Evolutionary conservation across 2,329 filamentous ascomycete species (phyloP).

Genomic region (Pestalotiopsis sp.): DNA sequence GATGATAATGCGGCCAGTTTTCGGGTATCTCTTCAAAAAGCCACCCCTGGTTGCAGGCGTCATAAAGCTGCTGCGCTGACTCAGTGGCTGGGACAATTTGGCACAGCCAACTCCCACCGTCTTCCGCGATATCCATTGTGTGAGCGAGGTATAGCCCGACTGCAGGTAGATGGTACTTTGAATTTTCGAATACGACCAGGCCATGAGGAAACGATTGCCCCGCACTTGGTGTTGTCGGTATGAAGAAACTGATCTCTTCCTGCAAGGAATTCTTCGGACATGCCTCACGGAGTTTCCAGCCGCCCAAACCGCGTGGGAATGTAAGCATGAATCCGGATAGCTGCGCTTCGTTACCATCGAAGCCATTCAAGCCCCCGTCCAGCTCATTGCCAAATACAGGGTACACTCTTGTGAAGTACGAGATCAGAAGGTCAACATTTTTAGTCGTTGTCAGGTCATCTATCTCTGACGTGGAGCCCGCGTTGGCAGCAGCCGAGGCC

Average conservation of each 20-base stretch:
- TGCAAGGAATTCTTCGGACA: neutral
- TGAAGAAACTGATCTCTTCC: neutral
- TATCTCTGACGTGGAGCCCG: neutral
- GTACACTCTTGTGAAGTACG: neutral
- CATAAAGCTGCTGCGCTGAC: neutral
- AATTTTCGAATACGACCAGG: neutral
- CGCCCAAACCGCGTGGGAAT: neutral
- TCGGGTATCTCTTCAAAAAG: neutral
- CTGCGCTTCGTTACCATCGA: neutral
- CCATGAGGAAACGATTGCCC: neutral
- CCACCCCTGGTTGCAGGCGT: neutral
- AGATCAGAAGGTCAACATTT: neutral
- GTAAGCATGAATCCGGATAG: neutral
- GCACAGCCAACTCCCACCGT: neutral
- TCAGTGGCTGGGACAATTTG: neutral
- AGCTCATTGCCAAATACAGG: neutral
- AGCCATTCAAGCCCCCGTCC: neutral
- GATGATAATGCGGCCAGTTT: neutral
- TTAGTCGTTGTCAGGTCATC: neutral
- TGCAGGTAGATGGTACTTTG: neutral
- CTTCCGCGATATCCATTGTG: neutral
- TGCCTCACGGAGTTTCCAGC: neutral
- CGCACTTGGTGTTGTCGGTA: neutral
- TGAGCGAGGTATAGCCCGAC: neutral
- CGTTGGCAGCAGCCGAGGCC: neutral